Conservation (phyloP, 2,329 filamentous ascomycete genomes). For the Parastagonospora avenae region DNA sequence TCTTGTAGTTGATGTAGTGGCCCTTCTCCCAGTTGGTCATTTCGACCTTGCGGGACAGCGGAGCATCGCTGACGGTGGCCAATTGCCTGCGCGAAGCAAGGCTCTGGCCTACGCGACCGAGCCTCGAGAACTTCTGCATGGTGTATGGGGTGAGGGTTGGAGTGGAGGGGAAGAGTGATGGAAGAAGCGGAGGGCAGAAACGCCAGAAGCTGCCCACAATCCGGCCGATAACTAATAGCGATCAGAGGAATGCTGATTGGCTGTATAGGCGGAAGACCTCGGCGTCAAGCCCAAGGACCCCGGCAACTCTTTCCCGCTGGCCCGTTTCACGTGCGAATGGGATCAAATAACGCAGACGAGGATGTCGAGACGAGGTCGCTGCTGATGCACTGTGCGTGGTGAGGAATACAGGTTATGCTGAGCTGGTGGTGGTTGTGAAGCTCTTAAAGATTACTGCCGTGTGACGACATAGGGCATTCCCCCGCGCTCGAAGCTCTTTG, state of each 20-base stretch:
- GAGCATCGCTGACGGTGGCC: slow-evolving; percentile 83
- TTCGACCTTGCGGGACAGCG: slow-evolving; percentile 92
- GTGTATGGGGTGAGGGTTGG: slow-evolving; percentile 49
- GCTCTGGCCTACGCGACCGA: slow-evolving; percentile 69
- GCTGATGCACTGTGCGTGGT: background rate
- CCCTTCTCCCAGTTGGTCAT: slow-evolving; percentile 96
- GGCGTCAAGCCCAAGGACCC: slow-evolving; percentile 27
- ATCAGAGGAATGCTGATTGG: slow-evolving; percentile 40
- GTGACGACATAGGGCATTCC: slow-evolving; percentile 8
- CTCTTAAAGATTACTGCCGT: background rate
- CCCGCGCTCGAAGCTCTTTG: slow-evolving; percentile 1
- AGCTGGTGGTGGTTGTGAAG: slow-evolving; percentile 6
- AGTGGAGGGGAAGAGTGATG: slow-evolving; percentile 44
- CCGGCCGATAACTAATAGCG: slow-evolving; percentile 43
- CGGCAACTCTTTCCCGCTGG: slow-evolving; percentile 38
- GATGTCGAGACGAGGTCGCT: slow-evolving; percentile 4
- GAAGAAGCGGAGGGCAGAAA: slow-evolving; percentile 41
- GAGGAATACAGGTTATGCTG: background rate
- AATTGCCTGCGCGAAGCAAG: slow-evolving; percentile 68
- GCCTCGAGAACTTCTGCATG: slow-evolving; percentile 75
- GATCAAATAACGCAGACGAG: background rate
- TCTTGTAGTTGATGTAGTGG: slow-evolving; percentile 99
- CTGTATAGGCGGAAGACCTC: slow-evolving; percentile 34
- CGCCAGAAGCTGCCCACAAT: slow-evolving; percentile 41
- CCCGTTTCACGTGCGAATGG: slow-evolving; percentile 37